phyloP scores from a whole-genome alignment of 352 stramenopile genomes.

The Globisporangium radiosum region DNA sequence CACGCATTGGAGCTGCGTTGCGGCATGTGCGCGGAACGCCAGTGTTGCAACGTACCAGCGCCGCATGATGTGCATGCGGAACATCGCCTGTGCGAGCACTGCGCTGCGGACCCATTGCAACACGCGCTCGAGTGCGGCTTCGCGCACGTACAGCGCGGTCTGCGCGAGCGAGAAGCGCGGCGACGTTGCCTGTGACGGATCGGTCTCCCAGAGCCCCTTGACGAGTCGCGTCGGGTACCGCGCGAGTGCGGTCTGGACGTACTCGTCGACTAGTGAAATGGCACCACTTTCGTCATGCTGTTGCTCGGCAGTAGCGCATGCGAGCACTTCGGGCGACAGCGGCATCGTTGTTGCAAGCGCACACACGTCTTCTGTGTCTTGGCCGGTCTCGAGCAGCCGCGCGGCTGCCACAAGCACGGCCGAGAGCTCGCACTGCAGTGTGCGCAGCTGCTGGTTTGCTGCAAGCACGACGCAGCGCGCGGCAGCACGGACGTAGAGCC shows the following conservation, averaged over 20 bases:
- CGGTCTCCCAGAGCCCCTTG: conserved; percentile 63
- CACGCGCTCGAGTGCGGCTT: conserved; percentile 47
- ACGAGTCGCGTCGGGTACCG: conserved; percentile 26
- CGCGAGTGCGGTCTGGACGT: conserved; percentile 19
- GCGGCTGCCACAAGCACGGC: conserved; percentile 16
- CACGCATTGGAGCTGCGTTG: conserved; percentile 47
- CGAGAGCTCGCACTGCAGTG: conserved; percentile 48
- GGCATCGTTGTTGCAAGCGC: conserved; percentile 22
- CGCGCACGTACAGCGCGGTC: conserved; percentile 59
- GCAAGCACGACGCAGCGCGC: conserved; percentile 59
- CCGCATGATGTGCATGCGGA: conserved; percentile 50
- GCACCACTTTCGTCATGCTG: not conserved
- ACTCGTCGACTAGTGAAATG: conserved; percentile 14
- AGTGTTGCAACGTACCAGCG: conserved; percentile 45
- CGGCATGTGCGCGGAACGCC: conserved; percentile 23
- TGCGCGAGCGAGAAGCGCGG: conserved; percentile 45
- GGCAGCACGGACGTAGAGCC: conserved; percentile 28
- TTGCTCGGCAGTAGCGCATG: not conserved
- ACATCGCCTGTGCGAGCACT: conserved; percentile 41
- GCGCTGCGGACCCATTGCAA: conserved; percentile 44
- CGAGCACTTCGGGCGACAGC: not conserved
- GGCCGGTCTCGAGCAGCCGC: not conserved
- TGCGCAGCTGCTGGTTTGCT: conserved; percentile 40
- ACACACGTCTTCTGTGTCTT: not conserved
- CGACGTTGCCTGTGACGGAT: conserved; percentile 13